Base-by-base conservation (phyloP, 805 yeast species). In the Sugiyamaella chiloensis region DNA sequence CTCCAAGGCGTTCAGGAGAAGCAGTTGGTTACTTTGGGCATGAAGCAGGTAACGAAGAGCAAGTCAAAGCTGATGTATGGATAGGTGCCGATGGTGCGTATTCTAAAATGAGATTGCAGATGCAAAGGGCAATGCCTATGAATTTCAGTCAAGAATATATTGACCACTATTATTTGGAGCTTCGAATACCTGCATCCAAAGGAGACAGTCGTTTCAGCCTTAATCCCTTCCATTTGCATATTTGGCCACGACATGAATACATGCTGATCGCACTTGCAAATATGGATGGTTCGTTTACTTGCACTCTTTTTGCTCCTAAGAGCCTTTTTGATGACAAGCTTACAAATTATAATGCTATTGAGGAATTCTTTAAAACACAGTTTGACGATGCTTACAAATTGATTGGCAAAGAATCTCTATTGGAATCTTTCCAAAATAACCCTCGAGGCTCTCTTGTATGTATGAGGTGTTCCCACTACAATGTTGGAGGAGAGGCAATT, bases 231-330 rank as follows among this genome's bases (percentile, higher is more conserved):
- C 88, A 87, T 62, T 72, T 90, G 44, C 97, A 90, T 60, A 87
- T 90, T 40, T 90, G 97, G 97, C 97, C 97, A 3, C 72, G 96
- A 40, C 78, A 81, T 50, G 74, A 85, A 46, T 87, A 72, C 62
- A 90, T 90, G 97, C 74, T 90, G 56, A 90, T 90, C 59, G 96
- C 96, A 0, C 72, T 90, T 50, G 86, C 97, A 7, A 90, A 90
- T 56, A 64, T 68, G 20, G 95, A 87, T 62, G 93, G 91, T 0
- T 82, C 95, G 4, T 90, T 89, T 65, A 90, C 96, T 0, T 83
- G 87, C 1, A 90, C 97, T 0, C 81, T 89, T 55, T 90, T 90
- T 69, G 88, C 87, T 8, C 87, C 96, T 1, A 83, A 88, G 83
- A 60, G 67, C 4, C 60, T 85, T 14, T 78, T 85, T 19, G 85